phyloP scores from a whole-genome alignment of 208 protist species.

The Crithidia acanthocephali region DNA sequence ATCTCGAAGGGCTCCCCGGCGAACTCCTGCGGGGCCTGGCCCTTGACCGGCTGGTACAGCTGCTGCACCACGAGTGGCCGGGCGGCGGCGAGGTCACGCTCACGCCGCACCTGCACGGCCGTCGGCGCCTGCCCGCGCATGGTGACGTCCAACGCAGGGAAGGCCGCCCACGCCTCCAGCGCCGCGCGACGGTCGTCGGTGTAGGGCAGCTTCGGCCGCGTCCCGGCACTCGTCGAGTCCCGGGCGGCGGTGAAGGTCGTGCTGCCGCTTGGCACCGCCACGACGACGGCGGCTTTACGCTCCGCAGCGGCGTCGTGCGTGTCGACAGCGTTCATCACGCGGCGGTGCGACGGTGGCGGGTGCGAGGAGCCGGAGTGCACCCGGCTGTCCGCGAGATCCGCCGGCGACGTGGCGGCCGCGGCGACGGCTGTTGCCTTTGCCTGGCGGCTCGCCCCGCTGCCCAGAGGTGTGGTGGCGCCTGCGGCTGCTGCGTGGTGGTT shows the following conservation, averaged over 20 bases:
- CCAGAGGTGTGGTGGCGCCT: neutral
- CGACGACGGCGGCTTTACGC: neutral
- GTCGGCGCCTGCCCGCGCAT: conserved; percentile 25
- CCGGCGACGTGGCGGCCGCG: neutral
- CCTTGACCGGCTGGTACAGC: conserved; percentile 34
- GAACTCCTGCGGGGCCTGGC: conserved; percentile 42
- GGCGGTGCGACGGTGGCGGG: conserved; percentile 13
- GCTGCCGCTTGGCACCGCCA: neutral
- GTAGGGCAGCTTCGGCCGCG: conserved; percentile 20
- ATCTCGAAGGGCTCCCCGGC: conserved; percentile 63
- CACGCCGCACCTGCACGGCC: conserved; percentile 18
- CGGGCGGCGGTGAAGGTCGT: neutral
- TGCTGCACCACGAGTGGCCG: conserved; percentile 17
- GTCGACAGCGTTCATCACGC: conserved; percentile 28
- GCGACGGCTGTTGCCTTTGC: neutral
- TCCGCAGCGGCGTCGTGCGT: neutral
- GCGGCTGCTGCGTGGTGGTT: neutral
- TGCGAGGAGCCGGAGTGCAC: conserved; percentile 2
- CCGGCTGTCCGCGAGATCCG: neutral
- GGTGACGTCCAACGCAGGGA: conserved; percentile 30
- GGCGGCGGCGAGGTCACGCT: conserved; percentile 5
- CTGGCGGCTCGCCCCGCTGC: neutral
- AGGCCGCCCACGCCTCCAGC: conserved; percentile 36
- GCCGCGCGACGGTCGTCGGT: conserved; percentile 31
- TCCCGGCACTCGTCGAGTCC: neutral